phyloP scores from a whole-genome alignment of 2,329 filamentous ascomycete species.

The Apiospora hydei region DNA sequence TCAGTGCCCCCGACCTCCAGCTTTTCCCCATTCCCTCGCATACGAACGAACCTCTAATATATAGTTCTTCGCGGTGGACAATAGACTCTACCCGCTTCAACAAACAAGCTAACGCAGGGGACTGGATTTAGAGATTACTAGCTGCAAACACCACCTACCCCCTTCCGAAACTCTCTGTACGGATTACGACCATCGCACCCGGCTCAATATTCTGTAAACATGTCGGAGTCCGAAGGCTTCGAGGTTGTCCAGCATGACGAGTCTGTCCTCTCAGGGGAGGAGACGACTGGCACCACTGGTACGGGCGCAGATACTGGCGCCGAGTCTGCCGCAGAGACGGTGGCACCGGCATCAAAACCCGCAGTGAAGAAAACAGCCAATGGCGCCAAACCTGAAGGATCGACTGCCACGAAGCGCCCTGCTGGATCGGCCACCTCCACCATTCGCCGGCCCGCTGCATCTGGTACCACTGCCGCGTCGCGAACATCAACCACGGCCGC shows the following conservation, averaged over 20 bases:
- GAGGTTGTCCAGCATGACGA: constrained; percentile 54
- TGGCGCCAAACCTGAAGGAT: constrained; percentile 43
- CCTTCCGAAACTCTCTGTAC: neutral
- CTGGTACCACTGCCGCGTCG: constrained; percentile 33
- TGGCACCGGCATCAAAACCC: neutral
- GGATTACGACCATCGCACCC: neutral
- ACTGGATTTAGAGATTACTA: constrained; percentile 14
- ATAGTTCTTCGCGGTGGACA: neutral
- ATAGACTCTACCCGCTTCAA: constrained; percentile 15
- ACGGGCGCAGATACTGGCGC: constrained; percentile 32
- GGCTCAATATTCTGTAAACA: constrained; percentile 26
- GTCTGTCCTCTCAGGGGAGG: constrained; percentile 45
- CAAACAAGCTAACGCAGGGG: constrained; percentile 14
- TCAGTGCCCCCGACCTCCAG: neutral
- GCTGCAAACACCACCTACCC: neutral
- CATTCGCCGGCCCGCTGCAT: constrained; percentile 43
- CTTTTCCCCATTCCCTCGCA: neutral
- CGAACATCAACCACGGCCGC: constrained; percentile 39
- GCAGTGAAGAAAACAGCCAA: constrained; percentile 38
- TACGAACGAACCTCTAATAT: neutral
- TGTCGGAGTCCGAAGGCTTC: constrained; percentile 57
- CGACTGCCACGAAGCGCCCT: constrained; percentile 47
- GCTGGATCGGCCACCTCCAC: constrained; percentile 42
- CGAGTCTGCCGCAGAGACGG: constrained; percentile 34
- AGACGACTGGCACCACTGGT: constrained; percentile 42